phyloP scores from a whole-genome alignment of 2,329 filamentous ascomycete genomes.

The Gyromitra esculenta region DNA sequence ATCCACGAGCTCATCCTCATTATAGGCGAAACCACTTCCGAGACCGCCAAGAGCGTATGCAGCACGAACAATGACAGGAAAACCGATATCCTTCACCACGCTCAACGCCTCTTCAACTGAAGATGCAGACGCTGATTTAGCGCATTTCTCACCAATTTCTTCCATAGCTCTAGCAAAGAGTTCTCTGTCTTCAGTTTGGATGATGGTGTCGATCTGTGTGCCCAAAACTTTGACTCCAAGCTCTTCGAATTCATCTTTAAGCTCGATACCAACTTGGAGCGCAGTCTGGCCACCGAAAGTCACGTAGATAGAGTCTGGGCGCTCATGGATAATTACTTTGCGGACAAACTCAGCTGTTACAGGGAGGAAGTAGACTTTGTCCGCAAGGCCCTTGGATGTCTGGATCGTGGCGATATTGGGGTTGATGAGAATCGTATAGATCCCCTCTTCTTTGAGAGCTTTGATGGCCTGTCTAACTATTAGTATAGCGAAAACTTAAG shows the following conservation, averaged over 20 bases:
- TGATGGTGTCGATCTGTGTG: constrained; percentile 97
- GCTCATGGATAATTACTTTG: constrained; percentile 95
- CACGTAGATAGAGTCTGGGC: constrained; percentile 94
- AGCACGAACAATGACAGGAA: constrained; percentile 95
- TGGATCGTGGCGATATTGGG: constrained; percentile 99
- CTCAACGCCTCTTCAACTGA: constrained; percentile 86
- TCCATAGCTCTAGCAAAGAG: constrained; percentile 98
- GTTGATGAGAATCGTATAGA: constrained; percentile 98
- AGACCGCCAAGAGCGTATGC: constrained; percentile 95
- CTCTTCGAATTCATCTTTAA: constrained; percentile 94
- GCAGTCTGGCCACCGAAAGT: constrained; percentile 98
- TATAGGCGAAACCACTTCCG: constrained; percentile 92
- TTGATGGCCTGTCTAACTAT: constrained; percentile 75
- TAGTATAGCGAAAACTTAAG: constrained; percentile 4
- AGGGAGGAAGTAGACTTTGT: constrained; percentile 98
- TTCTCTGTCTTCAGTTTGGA: constrained; percentile 97
- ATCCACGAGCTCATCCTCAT: constrained; percentile 81
- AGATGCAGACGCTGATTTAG: constrained; percentile 93
- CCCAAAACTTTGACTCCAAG: constrained; percentile 94
- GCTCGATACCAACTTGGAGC: constrained; percentile 93
- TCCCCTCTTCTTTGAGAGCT: constrained; percentile 95
- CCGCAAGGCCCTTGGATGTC: constrained; percentile 94
- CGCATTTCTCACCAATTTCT: constrained; percentile 96
- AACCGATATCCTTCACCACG: constrained; percentile 91
- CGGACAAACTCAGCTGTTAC: constrained; percentile 97